Base-by-base conservation (phyloP, 768 basidiomycete species). In the Termitomyces sp. region DNA sequence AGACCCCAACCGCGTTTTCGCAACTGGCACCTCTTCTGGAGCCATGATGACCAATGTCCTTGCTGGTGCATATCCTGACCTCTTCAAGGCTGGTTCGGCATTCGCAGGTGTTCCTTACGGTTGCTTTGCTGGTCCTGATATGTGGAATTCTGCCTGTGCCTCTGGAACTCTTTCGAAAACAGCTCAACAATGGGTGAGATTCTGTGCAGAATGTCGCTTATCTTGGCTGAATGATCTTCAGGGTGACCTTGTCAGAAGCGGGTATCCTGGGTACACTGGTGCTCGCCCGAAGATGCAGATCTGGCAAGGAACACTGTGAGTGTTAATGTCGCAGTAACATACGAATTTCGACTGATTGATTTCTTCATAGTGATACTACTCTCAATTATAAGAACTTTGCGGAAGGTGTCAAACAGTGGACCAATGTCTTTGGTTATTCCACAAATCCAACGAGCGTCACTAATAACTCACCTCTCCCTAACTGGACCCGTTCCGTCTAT, bases 31-130 rank as follows among this genome's bases (percentile, higher is more conserved):
- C 1, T 79, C 78, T 2, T 83, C 81, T 5, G 83, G 82, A 36
- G 78, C 76, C 0, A 85, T 84, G 83, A 84, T 84, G 82, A 83
- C 82, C 55, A 81, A 79, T 61, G 82, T 83, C 27, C 70, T 84
- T 37, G 69, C 71, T 43, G 82, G 80, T 24, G 76, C 79, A 10
- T 83, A 84, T 69, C 82, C 82, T 10, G 79, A 84, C 54, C 65
- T 85, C 43, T 81, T 82, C 71, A 58, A 62, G 36, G 83, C 80
- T n/a, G 79, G 77, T 30, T 60, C 77, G 34, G 77, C 74, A 18
- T 79, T 76, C 66, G 79, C 82, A 32, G 82, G 82, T 44, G 82
- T 83, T 33, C 75, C 82, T 6, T 82, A 76, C 58, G 81, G 74
- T 5, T 84, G 82, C 69, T 83, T 83, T 68, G 76, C 74, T 27